Base-by-base conservation (phyloP, 768 basidiomycete species). In the Agrocybe praecox region DNA sequence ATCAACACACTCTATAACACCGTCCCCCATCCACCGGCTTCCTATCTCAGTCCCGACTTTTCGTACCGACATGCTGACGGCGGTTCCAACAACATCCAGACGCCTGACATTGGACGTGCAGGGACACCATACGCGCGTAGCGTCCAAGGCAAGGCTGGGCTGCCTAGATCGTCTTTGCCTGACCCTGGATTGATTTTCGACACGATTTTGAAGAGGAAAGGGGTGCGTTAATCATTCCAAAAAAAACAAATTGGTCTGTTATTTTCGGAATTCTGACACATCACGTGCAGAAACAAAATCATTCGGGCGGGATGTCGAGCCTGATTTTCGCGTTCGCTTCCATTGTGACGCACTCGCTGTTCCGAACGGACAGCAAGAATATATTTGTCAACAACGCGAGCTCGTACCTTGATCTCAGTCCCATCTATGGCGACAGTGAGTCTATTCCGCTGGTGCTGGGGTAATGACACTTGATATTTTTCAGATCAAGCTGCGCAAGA, bases 291-390 rank as follows among this genome's bases (percentile, higher is more conserved):
- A 74, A 71, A 56, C 57, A 70, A 44, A 65, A 74, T 18, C 85
- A 86, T 64, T 74, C 80, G 1, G 80, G 78, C 8, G 88, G 88
- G 21, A 77, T 85, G 57, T 87, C 85, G 17, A 81, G 78, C 62
- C 62, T 87, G 45, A 81, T 84, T 62, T 89, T 89, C 61, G 84
- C 88, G 2, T 88, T 87, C 59, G 89, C 87, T 2, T 74, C 84
- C 29, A 70, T 88, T 33, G 77, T 89, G 54, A 86, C 82, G 46
- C 87, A 88, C 68, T 78, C 76, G 4, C 68, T 86, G 11, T 87
- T 85, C 76, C 69, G 78, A 33, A 83, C 84, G 1, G 72, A 79
- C 59, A 66, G 64, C 11, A 56, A 63, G 2, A 74, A 83, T 58
- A 72, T 69, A 58, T 73, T 69, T 29, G 73, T 78, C 66, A 87